phyloP scores from a whole-genome alignment of 169 alveolate species.

The Cryptosporidium sp. region DNA sequence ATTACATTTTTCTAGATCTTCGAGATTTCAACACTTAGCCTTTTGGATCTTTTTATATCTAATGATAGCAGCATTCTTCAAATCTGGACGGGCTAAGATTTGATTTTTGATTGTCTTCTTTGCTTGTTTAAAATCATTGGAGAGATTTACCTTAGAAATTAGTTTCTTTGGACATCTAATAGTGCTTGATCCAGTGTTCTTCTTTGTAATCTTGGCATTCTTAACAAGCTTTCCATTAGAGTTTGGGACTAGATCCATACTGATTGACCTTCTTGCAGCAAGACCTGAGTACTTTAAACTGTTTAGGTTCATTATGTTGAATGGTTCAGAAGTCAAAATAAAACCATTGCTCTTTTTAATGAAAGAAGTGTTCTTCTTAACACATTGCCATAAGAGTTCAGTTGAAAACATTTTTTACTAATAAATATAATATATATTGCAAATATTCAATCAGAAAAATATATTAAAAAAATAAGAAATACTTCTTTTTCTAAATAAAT shows the following conservation, averaged over 20 bases:
- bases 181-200: slow-evolving; percentile 50
- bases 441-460: background rate
- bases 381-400: slow-evolving; percentile 62
- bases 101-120: slow-evolving; percentile 44
- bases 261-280: slow-evolving; percentile 46
- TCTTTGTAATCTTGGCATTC: slow-evolving; percentile 20
- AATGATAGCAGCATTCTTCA: slow-evolving; percentile 22
- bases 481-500: background rate
- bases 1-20: background rate
- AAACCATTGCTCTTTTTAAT: slow-evolving; percentile 58
- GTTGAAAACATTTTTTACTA: slow-evolving; percentile 41
- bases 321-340: slow-evolving; percentile 59
- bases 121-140: slow-evolving; percentile 35
- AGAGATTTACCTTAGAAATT: slow-evolving; percentile 18
- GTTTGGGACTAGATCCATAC: slow-evolving; percentile 37
- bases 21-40: slow-evolving; percentile 15
- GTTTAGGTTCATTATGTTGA: slow-evolving; percentile 16
- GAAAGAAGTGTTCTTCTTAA: slow-evolving; percentile 58
- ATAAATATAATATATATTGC: background rate
- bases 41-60: slow-evolving; percentile 41
- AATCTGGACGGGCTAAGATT: slow-evolving; percentile 23
- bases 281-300: slow-evolving; percentile 65
- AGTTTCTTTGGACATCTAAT: slow-evolving; percentile 64
- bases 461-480: background rate
- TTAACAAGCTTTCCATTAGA: slow-evolving; percentile 45